Evolutionary conservation across 2,329 filamentous ascomycete species (phyloP).

Genomic region (Stagonosporopsis tanaceti): DNA sequence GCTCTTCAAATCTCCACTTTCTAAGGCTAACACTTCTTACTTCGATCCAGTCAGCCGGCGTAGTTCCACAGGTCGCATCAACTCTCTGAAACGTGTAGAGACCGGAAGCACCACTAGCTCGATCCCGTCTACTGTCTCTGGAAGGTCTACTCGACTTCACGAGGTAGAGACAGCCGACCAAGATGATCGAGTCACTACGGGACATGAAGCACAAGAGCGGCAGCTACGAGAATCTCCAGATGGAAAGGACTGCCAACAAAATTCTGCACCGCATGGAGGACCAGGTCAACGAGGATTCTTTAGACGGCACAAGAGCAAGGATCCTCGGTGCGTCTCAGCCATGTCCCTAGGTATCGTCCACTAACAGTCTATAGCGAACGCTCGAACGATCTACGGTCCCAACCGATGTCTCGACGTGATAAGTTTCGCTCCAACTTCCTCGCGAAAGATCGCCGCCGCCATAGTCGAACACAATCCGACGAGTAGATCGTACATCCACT

Average conservation of each 20-base stretch:
- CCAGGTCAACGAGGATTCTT: slow-evolving; percentile 43
- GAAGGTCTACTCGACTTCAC: slow-evolving; percentile 17
- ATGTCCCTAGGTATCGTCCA: no score
- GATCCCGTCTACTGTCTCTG: slow-evolving; percentile 17
- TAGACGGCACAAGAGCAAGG: slow-evolving; percentile 44
- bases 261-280: slow-evolving; percentile 47
- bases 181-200: slow-evolving; percentile 46
- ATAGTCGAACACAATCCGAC: slow-evolving; percentile 49
- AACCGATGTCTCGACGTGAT: slow-evolving; percentile 48
- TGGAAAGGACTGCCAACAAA: slow-evolving; percentile 42
- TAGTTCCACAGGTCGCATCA: slow-evolving; percentile 5
- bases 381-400: slow-evolving; percentile 46
- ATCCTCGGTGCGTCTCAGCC: slow-evolving; percentile 34
- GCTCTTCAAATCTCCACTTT: slow-evolving; percentile 1
- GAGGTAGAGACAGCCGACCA: slow-evolving; percentile 21
- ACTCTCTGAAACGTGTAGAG: slow-evolving; percentile 12
- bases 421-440: slow-evolving; percentile 45
- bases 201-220: slow-evolving; percentile 46
- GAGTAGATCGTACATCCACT: slow-evolving; percentile 47
- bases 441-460: slow-evolving; percentile 45
- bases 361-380: slow-evolving; percentile 37
- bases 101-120: slow-evolving; percentile 22
- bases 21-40: slow-evolving; percentile 22
- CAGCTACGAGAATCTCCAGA: slow-evolving; percentile 39
- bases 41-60: background rate